Evolutionary conservation across 176 grass and related monocot genomes (phyloP).

Genomic region (Lolium rigidum): DNA sequence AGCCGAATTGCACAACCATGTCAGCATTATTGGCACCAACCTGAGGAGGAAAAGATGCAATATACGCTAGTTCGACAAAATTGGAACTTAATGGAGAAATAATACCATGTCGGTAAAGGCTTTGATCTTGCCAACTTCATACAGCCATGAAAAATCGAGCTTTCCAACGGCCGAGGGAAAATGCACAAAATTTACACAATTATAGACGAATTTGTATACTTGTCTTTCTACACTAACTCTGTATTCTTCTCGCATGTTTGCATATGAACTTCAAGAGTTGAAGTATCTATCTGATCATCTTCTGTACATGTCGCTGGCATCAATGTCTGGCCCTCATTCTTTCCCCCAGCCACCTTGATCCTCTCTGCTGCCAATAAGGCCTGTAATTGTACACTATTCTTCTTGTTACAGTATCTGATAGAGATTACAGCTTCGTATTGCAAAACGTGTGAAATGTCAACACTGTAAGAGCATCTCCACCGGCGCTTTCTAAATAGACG

Average conservation of each 20-base stretch:
- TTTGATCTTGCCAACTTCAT: too few relatives aligned
- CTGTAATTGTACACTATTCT: slow-evolving; percentile 39
- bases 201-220: not conserved
- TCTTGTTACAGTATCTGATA: not conserved
- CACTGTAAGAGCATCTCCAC: not conserved
- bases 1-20: too few relatives aligned
- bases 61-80: too few relatives aligned
- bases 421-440: not conserved
- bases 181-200: not conserved
- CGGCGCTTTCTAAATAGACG: too few relatives aligned
- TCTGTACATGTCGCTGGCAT: not conserved
- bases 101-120: too few relatives aligned
- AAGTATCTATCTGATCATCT: not conserved
- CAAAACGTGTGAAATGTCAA: not conserved
- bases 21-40: too few relatives aligned
- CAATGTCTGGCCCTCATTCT: not conserved
- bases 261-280: not conserved
- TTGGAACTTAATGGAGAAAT: too few relatives aligned
- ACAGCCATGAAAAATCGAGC: too few relatives aligned
- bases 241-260: not conserved
- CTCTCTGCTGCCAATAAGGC: slow-evolving; percentile 51
- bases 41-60: too few relatives aligned
- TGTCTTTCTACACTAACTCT: not conserved
- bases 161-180: too few relatives aligned
- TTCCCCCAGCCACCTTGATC: slow-evolving; percentile 39